These are phyloP conservation scores for Plenodomus tracheiphilus DNA, from an alignment of 2,329 filamentous ascomycete genomes.

Conservation along the genomic window DNA sequence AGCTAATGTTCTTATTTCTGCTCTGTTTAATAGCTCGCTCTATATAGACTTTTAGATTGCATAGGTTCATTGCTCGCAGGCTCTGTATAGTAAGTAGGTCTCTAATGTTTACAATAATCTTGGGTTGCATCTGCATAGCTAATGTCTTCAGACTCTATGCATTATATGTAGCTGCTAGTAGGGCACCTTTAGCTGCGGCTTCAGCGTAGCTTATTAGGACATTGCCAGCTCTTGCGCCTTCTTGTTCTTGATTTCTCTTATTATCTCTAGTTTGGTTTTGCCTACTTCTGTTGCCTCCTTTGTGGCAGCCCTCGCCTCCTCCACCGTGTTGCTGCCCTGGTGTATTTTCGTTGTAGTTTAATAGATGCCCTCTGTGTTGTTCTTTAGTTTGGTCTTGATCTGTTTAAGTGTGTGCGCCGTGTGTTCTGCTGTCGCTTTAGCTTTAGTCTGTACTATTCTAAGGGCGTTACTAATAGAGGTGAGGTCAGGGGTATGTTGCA, in stretches of 20 bases:
- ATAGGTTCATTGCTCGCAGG: too few relatives aligned
- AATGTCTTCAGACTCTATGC: conserved; percentile 13
- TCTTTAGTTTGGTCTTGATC: conserved; percentile 11
- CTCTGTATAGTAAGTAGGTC: too few relatives aligned
- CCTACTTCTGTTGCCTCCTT: conserved; percentile 12
- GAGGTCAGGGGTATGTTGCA: too few relatives aligned
- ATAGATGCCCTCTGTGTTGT: conserved; percentile 4
- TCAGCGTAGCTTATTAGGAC: conserved; percentile 12
- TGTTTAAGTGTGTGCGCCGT: too few relatives aligned
- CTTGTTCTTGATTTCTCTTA: conserved; percentile 11
- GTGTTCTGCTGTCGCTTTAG: too few relatives aligned
- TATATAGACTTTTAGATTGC: conserved; percentile 17
- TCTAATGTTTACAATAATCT: too few relatives aligned
- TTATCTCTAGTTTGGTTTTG: conserved; percentile 10
- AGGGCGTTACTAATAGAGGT: too few relatives aligned
- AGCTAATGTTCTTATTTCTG: conserved; percentile 19
- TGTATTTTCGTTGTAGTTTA: conserved; percentile 8
- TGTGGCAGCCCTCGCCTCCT: conserved; percentile 18
- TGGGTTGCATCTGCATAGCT: too few relatives aligned
- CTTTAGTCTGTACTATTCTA: too few relatives aligned
- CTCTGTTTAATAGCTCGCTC: conserved; percentile 17
- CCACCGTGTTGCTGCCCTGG: conserved; percentile 11
- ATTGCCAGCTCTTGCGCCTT: conserved; percentile 6
- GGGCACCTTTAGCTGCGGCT: conserved; percentile 5
- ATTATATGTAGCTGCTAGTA: conserved; percentile 18